phyloP scores from a whole-genome alignment of 805 yeast genomes.

The Starmerella floricola region DNA sequence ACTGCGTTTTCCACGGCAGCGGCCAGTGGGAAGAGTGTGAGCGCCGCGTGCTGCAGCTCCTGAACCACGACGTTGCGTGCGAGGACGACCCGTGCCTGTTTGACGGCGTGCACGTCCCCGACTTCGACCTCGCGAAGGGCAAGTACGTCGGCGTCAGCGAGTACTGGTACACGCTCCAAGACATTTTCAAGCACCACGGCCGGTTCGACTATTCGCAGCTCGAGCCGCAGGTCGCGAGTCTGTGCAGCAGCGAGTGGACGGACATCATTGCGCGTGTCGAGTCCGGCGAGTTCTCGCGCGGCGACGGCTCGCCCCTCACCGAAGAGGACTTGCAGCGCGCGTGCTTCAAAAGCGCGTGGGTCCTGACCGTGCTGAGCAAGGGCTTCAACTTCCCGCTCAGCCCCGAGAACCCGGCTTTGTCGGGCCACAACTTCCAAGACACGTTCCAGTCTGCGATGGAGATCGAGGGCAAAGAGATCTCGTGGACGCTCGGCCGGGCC shows the following conservation, averaged over 20 bases:
- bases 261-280: conserved; percentile 36
- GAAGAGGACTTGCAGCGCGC: conserved; percentile 53
- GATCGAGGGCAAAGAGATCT: conserved; percentile 71
- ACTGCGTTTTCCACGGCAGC: conserved; percentile 46
- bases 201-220: conserved; percentile 66
- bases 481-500: conserved; percentile 93
- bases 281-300: conserved; percentile 38
- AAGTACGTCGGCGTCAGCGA: conserved; percentile 90
- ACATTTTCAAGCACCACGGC: conserved; percentile 79
- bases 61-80: conserved; percentile 72
- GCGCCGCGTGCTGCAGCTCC: conserved; percentile 45
- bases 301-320: conserved; percentile 36
- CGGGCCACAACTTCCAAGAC: conserved; percentile 30
- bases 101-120: conserved; percentile 91
- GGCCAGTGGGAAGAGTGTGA: conserved; percentile 73
- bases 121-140: conserved; percentile 63
- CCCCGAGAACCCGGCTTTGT: conserved; percentile 25
- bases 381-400: conserved; percentile 71
- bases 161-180: conserved; percentile 95
- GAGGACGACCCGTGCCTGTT: conserved; percentile 80
- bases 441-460: conserved; percentile 75
- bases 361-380: conserved; percentile 74
- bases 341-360: conserved; percentile 95
- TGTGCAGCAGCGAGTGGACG: conserved; percentile 69
- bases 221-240: conserved; percentile 51